A percentile compares a stretch with the other conserved stretches of the same genome.
These are phyloP conservation scores for Fusarium sp. DNA, from an alignment of 2,329 filamentous ascomycete genomes.

Conservation along the genomic window DNA sequence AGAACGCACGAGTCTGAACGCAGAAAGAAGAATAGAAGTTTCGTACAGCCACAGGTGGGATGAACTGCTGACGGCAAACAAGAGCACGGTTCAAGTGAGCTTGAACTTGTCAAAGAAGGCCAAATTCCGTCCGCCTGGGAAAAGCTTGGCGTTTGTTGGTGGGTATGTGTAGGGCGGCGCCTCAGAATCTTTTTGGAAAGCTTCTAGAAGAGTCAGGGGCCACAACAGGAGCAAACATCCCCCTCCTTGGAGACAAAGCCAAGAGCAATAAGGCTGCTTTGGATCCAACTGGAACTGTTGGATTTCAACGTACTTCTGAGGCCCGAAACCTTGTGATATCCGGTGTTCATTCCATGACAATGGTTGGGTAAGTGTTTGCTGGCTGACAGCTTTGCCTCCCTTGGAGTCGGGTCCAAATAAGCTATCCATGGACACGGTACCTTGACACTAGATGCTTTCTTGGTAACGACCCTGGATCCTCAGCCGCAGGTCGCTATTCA, in stretches of 20 bases:
- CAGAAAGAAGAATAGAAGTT: background rate
- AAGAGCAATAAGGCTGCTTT: background rate
- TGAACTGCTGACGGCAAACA: background rate
- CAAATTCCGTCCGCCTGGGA: background rate
- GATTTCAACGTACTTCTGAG: constrained; percentile 5
- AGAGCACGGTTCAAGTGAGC: background rate
- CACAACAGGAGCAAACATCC: background rate
- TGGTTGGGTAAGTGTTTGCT: background rate
- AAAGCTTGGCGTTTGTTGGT: constrained; percentile 4
- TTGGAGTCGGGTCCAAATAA: constrained; percentile 2
- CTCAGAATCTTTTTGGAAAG: background rate
- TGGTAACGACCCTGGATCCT: constrained; percentile 16
- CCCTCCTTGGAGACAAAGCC: constrained; percentile 1
- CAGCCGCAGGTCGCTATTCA: constrained; percentile 17
- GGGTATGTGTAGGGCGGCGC: background rate
- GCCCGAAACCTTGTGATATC: constrained; percentile 6
- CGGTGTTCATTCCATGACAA: constrained; percentile 1
- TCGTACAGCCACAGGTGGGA: background rate
- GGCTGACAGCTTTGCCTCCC: constrained; percentile 3
- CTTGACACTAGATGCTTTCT: constrained; percentile 8
- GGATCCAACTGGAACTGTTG: constrained; percentile 6
- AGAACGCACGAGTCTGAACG: background rate
- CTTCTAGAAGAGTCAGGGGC: constrained; percentile 19
- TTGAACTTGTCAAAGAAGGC: too few relatives aligned
- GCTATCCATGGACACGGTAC: constrained; percentile 10